Conservation (phyloP, 768 basidiomycete genomes). For the Wakefieldia striispora region DNA sequence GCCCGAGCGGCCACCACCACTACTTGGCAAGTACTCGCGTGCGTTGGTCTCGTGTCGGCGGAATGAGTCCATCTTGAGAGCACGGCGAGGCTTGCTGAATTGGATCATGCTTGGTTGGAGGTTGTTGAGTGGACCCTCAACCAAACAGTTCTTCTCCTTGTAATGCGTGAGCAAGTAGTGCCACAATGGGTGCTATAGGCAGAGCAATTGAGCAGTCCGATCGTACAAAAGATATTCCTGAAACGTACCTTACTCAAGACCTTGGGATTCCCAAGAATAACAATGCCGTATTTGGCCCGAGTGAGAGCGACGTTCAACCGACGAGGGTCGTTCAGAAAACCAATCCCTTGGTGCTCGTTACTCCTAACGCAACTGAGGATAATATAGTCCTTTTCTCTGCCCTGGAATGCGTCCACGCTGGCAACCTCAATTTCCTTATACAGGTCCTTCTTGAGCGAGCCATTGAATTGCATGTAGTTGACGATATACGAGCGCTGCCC, state of each 20-base stretch:
- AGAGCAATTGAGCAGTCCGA: conserved; percentile 5
- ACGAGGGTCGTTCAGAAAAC: conserved; percentile 97
- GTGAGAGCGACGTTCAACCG: conserved; percentile 96
- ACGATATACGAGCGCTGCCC: conserved; percentile 98
- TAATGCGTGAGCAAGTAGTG: conserved; percentile 97
- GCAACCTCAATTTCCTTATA: conserved; percentile 99
- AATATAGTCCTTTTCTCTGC: conserved; percentile 99
- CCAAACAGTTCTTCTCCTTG: conserved; percentile 91
- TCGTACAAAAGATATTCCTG: conserved; percentile 6
- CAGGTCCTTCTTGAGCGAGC: conserved; percentile 97
- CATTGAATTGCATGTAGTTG: conserved; percentile 99
- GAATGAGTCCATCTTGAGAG: conserved; percentile 92
- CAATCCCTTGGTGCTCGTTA: conserved; percentile 99
- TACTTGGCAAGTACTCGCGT: conserved; percentile 60
- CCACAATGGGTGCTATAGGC: conserved; percentile 89
- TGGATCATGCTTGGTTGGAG: conserved; percentile 99
- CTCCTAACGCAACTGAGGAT: conserved; percentile 96
- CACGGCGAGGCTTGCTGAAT: conserved; percentile 94
- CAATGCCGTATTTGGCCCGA: conserved; percentile 96
- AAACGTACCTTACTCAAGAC: conserved; percentile 90
- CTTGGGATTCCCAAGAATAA: conserved; percentile 99
- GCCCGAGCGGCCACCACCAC: conserved; percentile 61
- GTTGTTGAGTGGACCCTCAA: conserved; percentile 96
- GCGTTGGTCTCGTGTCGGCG: conserved; percentile 91
- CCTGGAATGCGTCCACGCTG: conserved; percentile 98